Evolutionary conservation across 768 basidiomycete genomes (phyloP), one percentile per base, ranked within the genome.

Genomic region (Galerina marginata): DNA sequence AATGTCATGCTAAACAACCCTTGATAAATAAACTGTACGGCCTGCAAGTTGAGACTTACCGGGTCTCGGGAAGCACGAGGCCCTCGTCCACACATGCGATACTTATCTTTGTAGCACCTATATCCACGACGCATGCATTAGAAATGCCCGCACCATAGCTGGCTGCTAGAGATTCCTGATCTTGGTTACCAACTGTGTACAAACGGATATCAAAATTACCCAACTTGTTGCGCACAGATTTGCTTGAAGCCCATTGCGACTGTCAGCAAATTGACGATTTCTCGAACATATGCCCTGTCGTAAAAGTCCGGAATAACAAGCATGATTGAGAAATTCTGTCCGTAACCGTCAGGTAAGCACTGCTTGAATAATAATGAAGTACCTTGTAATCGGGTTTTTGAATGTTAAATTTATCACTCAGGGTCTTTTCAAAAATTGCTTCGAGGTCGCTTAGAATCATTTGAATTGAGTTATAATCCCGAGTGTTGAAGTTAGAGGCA

Each of bases 21-120:
- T 38, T 6, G 15, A 12, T 4, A 15, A 38, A 48, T 54, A 63
- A 40, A 49, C 15, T 55, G 43, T 49, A 59, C 60, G 62, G 52
- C 7, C 29, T 33, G 29, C 29, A 33, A 33, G 29, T 33, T 15
- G 36, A 52, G 40, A 58, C 77, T 45, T 67, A 93, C 95, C 96
- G 85, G 2, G 95, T 94, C 66, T 99, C 97, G 4, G 89, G 71
- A 29, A 95, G 77, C 20, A 99, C 85, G 51, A 95, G 71, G 2
- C 97, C 97, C 67, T 99, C 97, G 58, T 99, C 97, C 2, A 99
- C 91, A 69, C 96, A 98, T 0, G 95, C 88, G 43, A 99, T 86
- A 60, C 86, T 93, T 1, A 93, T 95, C 56, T 82, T 86, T 14
- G 80, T 82, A 11, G 96, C 92, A 3, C 97, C 97, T 52, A 99